These are phyloP conservation scores for Coemansia sp. DNA, from an alignment of 192 early-diverging fungal species.

Conservation along the genomic window DNA sequence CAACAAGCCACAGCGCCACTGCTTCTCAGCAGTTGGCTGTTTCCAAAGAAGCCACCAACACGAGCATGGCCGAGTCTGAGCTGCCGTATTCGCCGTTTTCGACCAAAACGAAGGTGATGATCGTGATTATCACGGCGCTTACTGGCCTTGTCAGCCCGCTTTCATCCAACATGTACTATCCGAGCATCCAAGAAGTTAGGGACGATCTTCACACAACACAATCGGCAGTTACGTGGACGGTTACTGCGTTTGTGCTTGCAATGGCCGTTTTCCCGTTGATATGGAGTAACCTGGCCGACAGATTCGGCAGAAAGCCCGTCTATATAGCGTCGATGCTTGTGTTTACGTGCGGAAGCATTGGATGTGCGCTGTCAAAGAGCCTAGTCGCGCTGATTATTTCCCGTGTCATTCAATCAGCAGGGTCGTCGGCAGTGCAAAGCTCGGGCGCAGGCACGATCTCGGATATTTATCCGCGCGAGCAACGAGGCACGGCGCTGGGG, in stretches of 20 bases:
- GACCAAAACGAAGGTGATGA: slow-evolving; percentile 19
- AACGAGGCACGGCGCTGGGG: slow-evolving; percentile 59
- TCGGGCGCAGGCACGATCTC: slow-evolving; percentile 57
- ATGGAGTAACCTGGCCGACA: slow-evolving; percentile 58
- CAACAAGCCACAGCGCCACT: not conserved
- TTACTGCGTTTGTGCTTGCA: slow-evolving; percentile 51
- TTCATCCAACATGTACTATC: slow-evolving; percentile 55
- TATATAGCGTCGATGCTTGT: slow-evolving; percentile 50
- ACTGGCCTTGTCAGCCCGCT: slow-evolving; percentile 54
- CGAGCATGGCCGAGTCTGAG: not conserved
- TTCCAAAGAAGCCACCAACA: not conserved
- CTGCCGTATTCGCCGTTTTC: slow-evolving; percentile 52
- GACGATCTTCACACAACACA: slow-evolving; percentile 48
- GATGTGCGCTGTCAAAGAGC: slow-evolving; percentile 47
- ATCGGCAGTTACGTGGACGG: slow-evolving; percentile 44
- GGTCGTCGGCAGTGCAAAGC: slow-evolving; percentile 52
- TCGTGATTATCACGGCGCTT: slow-evolving; percentile 46
- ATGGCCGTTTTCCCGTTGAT: slow-evolving; percentile 57
- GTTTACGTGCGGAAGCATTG: slow-evolving; percentile 48
- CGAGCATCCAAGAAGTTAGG: slow-evolving; percentile 41
- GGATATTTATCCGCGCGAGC: slow-evolving; percentile 54
- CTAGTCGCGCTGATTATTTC: slow-evolving; percentile 44
- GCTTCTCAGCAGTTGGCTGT: not conserved
- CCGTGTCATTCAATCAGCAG: slow-evolving; percentile 53
- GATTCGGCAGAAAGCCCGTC: slow-evolving; percentile 51